Percentiles rank a stretch among this genome's conserved stretches.
phyloP scores from a whole-genome alignment of 768 basidiomycete species.

The Lactarius hatsudake region DNA sequence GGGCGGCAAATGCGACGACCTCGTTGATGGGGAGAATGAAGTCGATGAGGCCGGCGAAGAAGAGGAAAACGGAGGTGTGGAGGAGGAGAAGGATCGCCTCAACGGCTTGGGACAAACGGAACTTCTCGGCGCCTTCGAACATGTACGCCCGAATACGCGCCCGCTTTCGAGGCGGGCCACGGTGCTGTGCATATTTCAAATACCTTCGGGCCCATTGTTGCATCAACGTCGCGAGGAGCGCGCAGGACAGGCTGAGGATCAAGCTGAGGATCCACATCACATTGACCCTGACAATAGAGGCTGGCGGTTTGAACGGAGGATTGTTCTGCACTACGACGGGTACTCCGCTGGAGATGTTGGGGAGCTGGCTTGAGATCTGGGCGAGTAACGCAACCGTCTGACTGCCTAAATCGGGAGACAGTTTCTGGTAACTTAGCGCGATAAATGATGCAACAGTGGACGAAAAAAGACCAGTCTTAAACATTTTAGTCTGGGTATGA shows the following conservation, averaged over 20 bases:
- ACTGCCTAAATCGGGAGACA: background rate
- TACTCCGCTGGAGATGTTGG: background rate
- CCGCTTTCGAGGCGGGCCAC: background rate
- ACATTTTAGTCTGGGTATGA: background rate
- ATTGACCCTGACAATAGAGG: background rate
- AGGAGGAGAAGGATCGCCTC: background rate
- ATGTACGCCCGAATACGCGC: background rate
- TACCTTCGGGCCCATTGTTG: background rate
- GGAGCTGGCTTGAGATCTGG: no score
- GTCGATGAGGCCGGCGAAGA: background rate
- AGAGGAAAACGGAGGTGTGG: background rate
- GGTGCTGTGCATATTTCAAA: background rate
- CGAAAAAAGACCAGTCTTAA: background rate
- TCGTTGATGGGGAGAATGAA: background rate
- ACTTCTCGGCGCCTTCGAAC: background rate
- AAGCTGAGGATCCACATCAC: background rate
- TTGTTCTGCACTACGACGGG: background rate
- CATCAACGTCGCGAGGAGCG: background rate
- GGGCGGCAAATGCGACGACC: background rate
- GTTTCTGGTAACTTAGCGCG: background rate
- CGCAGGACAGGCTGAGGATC: background rate
- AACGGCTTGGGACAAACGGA: background rate
- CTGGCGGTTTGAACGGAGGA: background rate
- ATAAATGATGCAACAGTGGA: background rate
- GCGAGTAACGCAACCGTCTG: background rate